Evolutionary conservation across 2,329 filamentous ascomycete genomes (phyloP).

Genomic region (Hypoxylon sp.): DNA sequence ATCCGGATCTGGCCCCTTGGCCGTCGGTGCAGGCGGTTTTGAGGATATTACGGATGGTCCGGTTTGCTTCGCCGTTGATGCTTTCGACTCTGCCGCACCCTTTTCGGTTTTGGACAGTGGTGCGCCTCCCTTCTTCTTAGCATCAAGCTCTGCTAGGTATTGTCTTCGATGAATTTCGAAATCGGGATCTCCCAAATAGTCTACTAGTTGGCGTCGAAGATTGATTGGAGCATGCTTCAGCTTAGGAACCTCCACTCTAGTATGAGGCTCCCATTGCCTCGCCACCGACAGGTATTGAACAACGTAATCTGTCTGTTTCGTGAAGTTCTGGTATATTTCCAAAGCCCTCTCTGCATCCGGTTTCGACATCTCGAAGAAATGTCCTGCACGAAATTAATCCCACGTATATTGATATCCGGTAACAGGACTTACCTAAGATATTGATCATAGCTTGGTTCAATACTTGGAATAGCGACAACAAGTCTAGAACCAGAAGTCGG

Average conservation of each 20-base stretch:
- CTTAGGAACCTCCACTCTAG: slow-evolving; percentile 92
- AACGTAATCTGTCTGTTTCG: slow-evolving; percentile 89
- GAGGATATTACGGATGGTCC: slow-evolving; percentile 46
- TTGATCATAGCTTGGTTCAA: slow-evolving; percentile 98
- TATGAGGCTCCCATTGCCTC: slow-evolving; percentile 89
- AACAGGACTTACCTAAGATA: slow-evolving; percentile 76
- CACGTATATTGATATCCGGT: neutral
- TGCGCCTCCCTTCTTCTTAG: slow-evolving; percentile 62
- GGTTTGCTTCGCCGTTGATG: slow-evolving; percentile 53
- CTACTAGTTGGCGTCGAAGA: slow-evolving; percentile 86
- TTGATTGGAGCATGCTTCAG: slow-evolving; percentile 97
- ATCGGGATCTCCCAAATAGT: slow-evolving; percentile 93
- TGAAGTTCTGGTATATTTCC: slow-evolving; percentile 90
- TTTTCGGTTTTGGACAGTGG: slow-evolving; percentile 49
- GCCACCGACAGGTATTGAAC: slow-evolving; percentile 90
- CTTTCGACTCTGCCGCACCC: slow-evolving; percentile 48
- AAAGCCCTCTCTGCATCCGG: slow-evolving; percentile 91
- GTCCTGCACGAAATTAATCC: slow-evolving; percentile 63
- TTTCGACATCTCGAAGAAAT: slow-evolving; percentile 98
- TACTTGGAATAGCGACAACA: slow-evolving; percentile 89
- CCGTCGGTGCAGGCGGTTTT: slow-evolving; percentile 54
- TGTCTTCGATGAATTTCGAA: slow-evolving; percentile 94
- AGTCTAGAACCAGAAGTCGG: slow-evolving; percentile 86
- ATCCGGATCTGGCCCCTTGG: slow-evolving; percentile 75
- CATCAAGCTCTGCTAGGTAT: slow-evolving; percentile 87